These are phyloP conservation scores for Aurifilum marmelostoma DNA, from an alignment of 2,329 filamentous ascomycete genomes.

Conservation along the genomic window DNA sequence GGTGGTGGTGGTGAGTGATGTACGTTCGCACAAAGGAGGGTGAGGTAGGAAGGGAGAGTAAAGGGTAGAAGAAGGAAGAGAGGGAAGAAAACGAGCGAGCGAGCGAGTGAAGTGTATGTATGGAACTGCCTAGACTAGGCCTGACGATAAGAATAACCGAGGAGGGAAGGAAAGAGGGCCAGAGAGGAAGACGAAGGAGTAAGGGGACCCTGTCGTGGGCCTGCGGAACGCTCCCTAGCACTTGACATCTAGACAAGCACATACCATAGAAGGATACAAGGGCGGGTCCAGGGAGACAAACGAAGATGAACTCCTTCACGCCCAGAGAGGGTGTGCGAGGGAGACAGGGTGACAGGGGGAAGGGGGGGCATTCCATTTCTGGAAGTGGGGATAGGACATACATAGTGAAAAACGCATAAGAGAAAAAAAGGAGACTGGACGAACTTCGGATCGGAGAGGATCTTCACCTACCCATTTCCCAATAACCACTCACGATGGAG, in stretches of 20 bases:
- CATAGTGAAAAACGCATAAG: not conserved
- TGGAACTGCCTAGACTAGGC: constrained; percentile 4
- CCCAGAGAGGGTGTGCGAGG: constrained; percentile 15
- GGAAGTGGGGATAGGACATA: constrained; percentile 20
- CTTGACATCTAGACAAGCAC: constrained; percentile 13
- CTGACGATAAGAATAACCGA: constrained; percentile 16
- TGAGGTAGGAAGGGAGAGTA: constrained; percentile 16
- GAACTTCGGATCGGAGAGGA: constrained; percentile 22
- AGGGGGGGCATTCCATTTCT: constrained; percentile 26
- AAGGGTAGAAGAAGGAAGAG: constrained; percentile 3
- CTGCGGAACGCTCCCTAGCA: not conserved
- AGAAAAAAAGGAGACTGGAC: constrained; percentile 18
- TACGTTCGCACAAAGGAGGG: constrained; percentile 7
- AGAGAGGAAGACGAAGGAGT: constrained; percentile 22
- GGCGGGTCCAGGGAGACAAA: constrained; percentile 21
- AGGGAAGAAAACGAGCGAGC: constrained; percentile 1
- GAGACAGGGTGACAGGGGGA: constrained; percentile 17
- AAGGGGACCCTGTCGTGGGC: constrained; percentile 12
- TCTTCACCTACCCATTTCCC: constrained; percentile 4
- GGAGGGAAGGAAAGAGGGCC: constrained; percentile 1
- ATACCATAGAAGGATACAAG: constrained; percentile 2
- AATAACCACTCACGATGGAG: constrained; percentile 2
- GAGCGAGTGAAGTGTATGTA: not conserved
- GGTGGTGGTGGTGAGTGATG: constrained; percentile 1
- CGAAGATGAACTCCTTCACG: not conserved